These are phyloP conservation scores for Ceratocystis destructans DNA, from an alignment of 2,329 filamentous ascomycete genomes.

Conservation along the genomic window DNA sequence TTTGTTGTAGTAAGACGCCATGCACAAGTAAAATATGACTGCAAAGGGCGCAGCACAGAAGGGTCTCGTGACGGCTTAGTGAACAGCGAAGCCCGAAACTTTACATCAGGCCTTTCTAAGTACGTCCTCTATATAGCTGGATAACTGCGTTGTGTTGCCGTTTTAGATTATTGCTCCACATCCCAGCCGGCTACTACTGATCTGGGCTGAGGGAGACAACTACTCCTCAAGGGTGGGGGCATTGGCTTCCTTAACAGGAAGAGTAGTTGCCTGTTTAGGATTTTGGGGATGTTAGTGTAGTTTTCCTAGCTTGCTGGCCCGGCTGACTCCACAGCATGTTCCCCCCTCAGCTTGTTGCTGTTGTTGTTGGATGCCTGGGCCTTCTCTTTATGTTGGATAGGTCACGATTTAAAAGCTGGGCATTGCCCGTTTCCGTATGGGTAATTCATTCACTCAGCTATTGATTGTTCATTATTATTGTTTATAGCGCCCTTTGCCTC, in stretches of 20 bases:
- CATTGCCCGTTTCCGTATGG: neutral
- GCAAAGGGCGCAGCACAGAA: neutral
- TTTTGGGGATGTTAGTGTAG: neutral
- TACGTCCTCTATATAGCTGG: neutral
- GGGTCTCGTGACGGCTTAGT: neutral
- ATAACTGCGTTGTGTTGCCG: neutral
- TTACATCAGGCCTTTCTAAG: neutral
- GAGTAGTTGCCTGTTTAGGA: neutral
- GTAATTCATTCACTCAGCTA: neutral
- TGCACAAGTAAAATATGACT: neutral
- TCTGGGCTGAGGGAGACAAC: neutral
- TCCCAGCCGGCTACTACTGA: slow-evolving; percentile 4
- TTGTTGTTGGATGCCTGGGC: neutral
- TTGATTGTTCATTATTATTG: slow-evolving; percentile 13
- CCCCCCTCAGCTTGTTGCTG: neutral
- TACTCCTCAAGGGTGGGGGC: neutral
- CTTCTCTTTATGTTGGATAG: neutral
- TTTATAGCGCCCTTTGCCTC: slow-evolving; percentile 3
- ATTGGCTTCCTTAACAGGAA: slow-evolving; percentile 2
- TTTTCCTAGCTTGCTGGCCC: neutral
- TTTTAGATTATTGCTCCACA: neutral
- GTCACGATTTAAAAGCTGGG: neutral
- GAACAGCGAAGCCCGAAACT: no score
- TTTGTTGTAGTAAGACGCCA: no score
- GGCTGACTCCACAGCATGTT: neutral